phyloP scores from a whole-genome alignment of 176 grass and related monocot species.

The Puccinellia tenuiflora region DNA sequence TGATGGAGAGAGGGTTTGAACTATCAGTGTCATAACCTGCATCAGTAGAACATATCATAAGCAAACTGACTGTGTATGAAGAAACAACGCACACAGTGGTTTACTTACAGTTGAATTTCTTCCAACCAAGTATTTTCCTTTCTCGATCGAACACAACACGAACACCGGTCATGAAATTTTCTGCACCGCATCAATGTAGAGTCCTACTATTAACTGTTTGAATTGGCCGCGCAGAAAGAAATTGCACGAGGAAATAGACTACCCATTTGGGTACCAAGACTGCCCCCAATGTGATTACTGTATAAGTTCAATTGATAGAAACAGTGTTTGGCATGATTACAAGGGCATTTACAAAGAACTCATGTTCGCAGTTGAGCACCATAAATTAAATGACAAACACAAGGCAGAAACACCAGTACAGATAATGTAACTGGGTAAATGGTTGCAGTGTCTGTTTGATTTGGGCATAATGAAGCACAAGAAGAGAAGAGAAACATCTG shows the following conservation, averaged over 20 bases:
- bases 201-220: not conserved
- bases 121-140: constrained; percentile 74
- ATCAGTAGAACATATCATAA: not conserved
- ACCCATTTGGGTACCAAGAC: not conserved
- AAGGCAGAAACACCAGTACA: not conserved
- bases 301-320: not conserved
- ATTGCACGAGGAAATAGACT: not conserved
- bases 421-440: not conserved
- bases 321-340: not conserved
- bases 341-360: not conserved
- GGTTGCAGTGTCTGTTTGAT: not conserved
- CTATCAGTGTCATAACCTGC: constrained; percentile 59
- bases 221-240: not conserved
- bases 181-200: constrained; percentile 21
- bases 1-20: constrained; percentile 49
- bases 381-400: not conserved
- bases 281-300: not conserved
- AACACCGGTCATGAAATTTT: constrained; percentile 90
- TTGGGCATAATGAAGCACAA: not conserved
- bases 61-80: not conserved
- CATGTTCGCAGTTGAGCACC: not conserved
- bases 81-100: not conserved
- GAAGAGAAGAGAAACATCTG: not conserved
- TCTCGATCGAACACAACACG: constrained; percentile 70
- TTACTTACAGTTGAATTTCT: constrained; percentile 71